Evolutionary conservation across 306 rosid species (phyloP).

Genomic region (Glycyrrhiza uralensis): DNA sequence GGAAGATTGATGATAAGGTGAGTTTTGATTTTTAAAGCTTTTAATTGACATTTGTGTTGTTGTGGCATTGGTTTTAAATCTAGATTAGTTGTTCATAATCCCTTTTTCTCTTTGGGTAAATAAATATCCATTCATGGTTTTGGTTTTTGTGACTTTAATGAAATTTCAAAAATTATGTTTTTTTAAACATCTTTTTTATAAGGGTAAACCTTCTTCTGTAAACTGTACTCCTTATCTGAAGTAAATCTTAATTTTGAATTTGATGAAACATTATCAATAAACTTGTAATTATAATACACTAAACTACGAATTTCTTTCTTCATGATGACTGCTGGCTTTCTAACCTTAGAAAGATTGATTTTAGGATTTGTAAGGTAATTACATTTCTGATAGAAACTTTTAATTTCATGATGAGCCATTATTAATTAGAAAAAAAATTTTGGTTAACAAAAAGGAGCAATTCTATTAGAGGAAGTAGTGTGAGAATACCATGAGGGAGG

Average conservation of each 20-base stretch:
- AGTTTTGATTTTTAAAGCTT: background rate
- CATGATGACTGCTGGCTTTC: background rate
- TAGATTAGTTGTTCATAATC: background rate
- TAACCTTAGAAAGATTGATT: background rate
- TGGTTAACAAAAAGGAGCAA: no score
- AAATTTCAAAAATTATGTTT: background rate
- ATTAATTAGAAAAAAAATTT: no score
- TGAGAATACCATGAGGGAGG: no score
- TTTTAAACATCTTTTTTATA: background rate
- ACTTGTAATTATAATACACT: background rate
- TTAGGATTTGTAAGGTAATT: background rate
- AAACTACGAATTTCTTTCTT: background rate
- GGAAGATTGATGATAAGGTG: constrained; percentile 51
- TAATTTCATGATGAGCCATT: no score
- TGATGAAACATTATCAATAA: background rate
- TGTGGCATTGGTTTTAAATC: background rate
- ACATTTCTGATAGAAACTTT: no score
- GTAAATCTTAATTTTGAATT: background rate
- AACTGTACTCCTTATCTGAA: background rate
- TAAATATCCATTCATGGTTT: background rate
- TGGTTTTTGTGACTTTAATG: background rate
- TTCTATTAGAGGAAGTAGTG: no score
- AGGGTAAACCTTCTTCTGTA: background rate
- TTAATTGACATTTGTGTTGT: background rate
- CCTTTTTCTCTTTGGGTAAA: background rate